Conservation (phyloP, 257 asterid species). For the Nicotiana knightiana region DNA sequence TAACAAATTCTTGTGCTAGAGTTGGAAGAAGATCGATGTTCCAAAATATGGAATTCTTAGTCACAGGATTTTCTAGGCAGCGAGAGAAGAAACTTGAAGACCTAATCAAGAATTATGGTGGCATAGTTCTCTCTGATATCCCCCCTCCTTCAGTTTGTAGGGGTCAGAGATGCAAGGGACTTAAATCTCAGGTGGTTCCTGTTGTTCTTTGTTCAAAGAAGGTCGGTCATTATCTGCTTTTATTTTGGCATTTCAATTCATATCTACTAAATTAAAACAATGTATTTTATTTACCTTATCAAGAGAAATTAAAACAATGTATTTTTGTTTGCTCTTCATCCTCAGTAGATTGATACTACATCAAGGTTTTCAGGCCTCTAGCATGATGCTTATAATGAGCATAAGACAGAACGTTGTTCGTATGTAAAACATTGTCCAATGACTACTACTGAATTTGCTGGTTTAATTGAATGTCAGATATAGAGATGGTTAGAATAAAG, state of each 20-base stretch:
- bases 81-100: slow-evolving; percentile 63
- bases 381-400: not conserved
- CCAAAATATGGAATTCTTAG: slow-evolving; percentile 64
- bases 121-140: slow-evolving; percentile 55
- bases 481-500: not conserved
- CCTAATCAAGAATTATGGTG: slow-evolving; percentile 60
- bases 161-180: slow-evolving; percentile 42
- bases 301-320: too few species aligned
- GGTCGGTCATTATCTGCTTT: slow-evolving; percentile 33
- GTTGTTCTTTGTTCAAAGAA: slow-evolving; percentile 60
- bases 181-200: slow-evolving; percentile 43
- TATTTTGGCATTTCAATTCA: slow-evolving; percentile 8
- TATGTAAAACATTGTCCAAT: not conserved
- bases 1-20: slow-evolving; percentile 17
- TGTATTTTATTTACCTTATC: too few species aligned
- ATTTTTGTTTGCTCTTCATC: too few species aligned
- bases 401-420: not conserved
- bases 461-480: not conserved
- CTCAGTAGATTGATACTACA: too few species aligned
- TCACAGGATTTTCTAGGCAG: slow-evolving; percentile 59
- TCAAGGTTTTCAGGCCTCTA: not conserved
- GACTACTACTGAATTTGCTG: not conserved
- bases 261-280: too few species aligned
- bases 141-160: slow-evolving; percentile 37
- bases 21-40: slow-evolving; percentile 49